Evolutionary conservation across 1,139 yeast species (phyloP).

Genomic region (Lodderomyces parapsilosis): DNA sequence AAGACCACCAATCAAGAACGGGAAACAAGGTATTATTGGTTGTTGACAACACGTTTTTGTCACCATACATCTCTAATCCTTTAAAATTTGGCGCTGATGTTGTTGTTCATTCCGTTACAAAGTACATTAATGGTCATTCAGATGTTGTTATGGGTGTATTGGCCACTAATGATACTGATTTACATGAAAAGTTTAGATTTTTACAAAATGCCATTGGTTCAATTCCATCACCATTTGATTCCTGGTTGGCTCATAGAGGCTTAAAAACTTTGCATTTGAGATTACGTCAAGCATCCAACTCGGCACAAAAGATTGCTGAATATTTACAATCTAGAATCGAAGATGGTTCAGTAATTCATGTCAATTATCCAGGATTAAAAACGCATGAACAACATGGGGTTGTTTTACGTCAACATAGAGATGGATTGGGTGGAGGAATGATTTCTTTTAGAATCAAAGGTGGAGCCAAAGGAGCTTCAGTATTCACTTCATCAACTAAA

Average conservation of each 20-base stretch:
- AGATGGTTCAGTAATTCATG: conserved; percentile 56
- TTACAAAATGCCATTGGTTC: conserved; percentile 89
- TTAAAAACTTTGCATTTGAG: conserved; percentile 84
- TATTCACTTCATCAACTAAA: conserved; percentile 71
- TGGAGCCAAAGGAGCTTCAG: conserved; percentile 74
- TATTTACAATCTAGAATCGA: conserved; percentile 33
- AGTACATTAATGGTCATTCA: conserved; percentile 89
- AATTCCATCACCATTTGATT: conserved; percentile 85
- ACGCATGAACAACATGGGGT: conserved; percentile 63
- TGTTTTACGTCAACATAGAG: conserved; percentile 75
- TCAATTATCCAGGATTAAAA: conserved; percentile 80
- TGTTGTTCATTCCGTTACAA: conserved; percentile 86
- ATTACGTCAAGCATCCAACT: conserved; percentile 64
- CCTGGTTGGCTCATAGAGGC: conserved; percentile 93
- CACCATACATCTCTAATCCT: conserved; percentile 91
- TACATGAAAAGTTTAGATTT: conserved; percentile 68
- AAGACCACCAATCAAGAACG: conserved; percentile 46
- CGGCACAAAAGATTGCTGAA: conserved; percentile 74
- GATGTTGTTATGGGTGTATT: conserved; percentile 88
- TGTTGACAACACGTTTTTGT: conserved; percentile 91
- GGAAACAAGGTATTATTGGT: conserved; percentile 57
- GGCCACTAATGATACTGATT: conserved; percentile 62
- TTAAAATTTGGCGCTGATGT: conserved; percentile 80
- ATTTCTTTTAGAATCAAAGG: conserved; percentile 84
- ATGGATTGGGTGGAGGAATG: conserved; percentile 90